Conservation (phyloP, 805 yeast species). For the Suhomyces prunicola region DNA sequence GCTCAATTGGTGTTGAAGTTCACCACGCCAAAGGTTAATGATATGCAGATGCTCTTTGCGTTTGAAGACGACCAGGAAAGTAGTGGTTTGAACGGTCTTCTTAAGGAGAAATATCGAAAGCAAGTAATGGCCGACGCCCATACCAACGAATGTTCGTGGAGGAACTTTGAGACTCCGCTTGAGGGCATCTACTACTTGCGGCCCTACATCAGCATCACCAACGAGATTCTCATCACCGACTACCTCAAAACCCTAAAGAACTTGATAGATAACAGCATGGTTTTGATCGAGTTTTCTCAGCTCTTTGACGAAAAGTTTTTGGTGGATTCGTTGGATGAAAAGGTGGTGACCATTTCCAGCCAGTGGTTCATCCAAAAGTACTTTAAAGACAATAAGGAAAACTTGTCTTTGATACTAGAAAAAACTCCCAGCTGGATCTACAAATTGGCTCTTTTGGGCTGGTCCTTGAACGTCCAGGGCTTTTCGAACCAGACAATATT, state of each 20-base stretch:
- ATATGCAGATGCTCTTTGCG: constrained; percentile 1
- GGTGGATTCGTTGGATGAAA: neutral
- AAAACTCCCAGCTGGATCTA: constrained; percentile 33
- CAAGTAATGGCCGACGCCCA: constrained; percentile 29
- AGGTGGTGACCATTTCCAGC: constrained; percentile 26
- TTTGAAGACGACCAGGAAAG: constrained; percentile 42
- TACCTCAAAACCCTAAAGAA: constrained; percentile 28
- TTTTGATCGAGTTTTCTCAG: constrained; percentile 12
- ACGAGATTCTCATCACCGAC: constrained; percentile 24
- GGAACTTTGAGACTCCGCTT: constrained; percentile 30
- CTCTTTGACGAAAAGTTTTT: constrained; percentile 5
- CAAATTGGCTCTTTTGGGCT: constrained; percentile 35
- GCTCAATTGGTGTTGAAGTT: constrained; percentile 28
- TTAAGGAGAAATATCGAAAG: constrained; percentile 18
- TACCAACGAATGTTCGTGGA: constrained; percentile 34
- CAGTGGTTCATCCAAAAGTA: constrained; percentile 29
- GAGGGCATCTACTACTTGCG: constrained; percentile 33
- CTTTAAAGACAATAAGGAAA: constrained; percentile 36
- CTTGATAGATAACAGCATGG: constrained; percentile 23
- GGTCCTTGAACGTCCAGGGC: constrained; percentile 34
- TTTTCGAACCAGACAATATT: constrained; percentile 25
- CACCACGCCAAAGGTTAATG: constrained; percentile 11
- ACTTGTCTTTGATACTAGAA: constrained; percentile 20
- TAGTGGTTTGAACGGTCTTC: constrained; percentile 36
- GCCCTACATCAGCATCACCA: constrained; percentile 29